Evolutionary conservation across 1,284 basidiomycete genomes (phyloP).

Genomic region (Sparassis latifolia): DNA sequence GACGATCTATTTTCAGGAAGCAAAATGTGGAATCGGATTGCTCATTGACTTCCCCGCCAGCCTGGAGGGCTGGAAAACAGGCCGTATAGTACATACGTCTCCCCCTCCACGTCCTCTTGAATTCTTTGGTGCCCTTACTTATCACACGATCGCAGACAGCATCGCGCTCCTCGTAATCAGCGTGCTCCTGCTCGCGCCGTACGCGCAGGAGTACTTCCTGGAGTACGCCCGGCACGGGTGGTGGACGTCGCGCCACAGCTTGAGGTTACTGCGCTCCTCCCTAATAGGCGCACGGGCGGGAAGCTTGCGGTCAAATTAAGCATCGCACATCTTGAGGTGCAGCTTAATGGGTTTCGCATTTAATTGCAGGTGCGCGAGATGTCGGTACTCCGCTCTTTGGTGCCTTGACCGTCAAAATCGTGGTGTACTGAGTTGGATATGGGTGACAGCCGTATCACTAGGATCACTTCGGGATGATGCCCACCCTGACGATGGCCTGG

Average conservation of each 20-base stretch:
- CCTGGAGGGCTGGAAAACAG: conserved; percentile 67
- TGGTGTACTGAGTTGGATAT: conserved; percentile 3
- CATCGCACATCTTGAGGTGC: conserved; percentile 68
- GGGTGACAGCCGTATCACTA: conserved; percentile 57
- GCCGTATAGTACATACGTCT: conserved; percentile 47
- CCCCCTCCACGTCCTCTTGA: not conserved
- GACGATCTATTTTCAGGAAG: conserved; percentile 8
- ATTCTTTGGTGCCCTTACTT: not conserved
- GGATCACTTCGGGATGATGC: conserved; percentile 44
- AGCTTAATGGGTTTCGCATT: conserved; percentile 52
- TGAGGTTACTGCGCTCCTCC: conserved; percentile 57
- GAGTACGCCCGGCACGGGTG: conserved; percentile 12
- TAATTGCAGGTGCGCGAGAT: conserved; percentile 42
- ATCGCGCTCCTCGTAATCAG: conserved; percentile 61
- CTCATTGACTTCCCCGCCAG: conserved; percentile 57
- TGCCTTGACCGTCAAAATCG: not conserved
- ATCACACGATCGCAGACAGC: conserved; percentile 34
- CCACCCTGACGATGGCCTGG: conserved; percentile 72
- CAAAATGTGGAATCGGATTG: conserved; percentile 48
- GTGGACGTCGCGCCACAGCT: conserved; percentile 60
- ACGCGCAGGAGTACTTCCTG: conserved; percentile 54
- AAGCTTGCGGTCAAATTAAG: conserved; percentile 58
- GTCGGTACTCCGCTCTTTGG: no score
- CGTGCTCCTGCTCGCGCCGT: conserved; percentile 48
- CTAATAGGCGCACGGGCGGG: conserved; percentile 46